These are phyloP conservation scores for Abrus precatorius DNA, from an alignment of 306 rosid species.

Conservation along the genomic window DNA sequence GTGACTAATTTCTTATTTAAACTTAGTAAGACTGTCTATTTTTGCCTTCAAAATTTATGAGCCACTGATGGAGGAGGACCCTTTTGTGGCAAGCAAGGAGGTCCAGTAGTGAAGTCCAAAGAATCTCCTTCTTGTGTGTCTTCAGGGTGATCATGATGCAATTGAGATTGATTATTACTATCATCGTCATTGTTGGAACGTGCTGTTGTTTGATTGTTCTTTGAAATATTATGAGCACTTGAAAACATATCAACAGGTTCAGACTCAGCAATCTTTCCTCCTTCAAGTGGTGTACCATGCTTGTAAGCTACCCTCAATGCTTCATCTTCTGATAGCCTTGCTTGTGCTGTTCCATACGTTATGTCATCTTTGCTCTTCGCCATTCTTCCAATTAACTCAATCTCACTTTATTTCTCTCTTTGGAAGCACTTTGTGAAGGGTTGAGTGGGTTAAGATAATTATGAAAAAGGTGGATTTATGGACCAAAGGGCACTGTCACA, in stretches of 20 bases:
- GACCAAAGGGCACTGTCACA: neutral
- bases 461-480: slow-evolving; percentile 23
- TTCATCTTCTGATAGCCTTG: slow-evolving; percentile 65
- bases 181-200: slow-evolving; percentile 19
- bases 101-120: slow-evolving; percentile 49
- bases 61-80: slow-evolving; percentile 46
- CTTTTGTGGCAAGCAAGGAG: slow-evolving; percentile 53
- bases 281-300: slow-evolving; percentile 77
- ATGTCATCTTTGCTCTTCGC: slow-evolving; percentile 69
- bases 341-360: slow-evolving; percentile 65
- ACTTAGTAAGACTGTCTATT: neutral
- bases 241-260: slow-evolving; percentile 61
- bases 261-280: slow-evolving; percentile 71
- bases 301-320: slow-evolving; percentile 59
- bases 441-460: neutral
- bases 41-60: slow-evolving; percentile 35
- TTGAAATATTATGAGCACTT: slow-evolving; percentile 52
- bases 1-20: too few relatives aligned
- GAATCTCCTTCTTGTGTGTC: slow-evolving; percentile 15
- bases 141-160: slow-evolving; percentile 11
- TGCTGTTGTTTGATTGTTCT: neutral
- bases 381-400: slow-evolving; percentile 32
- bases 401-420: neutral
- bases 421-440: neutral
- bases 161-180: slow-evolving; percentile 40